Base-by-base conservation (phyloP, 2,329 filamentous ascomycete species). In the Neoscytalidium dimidiatum region DNA sequence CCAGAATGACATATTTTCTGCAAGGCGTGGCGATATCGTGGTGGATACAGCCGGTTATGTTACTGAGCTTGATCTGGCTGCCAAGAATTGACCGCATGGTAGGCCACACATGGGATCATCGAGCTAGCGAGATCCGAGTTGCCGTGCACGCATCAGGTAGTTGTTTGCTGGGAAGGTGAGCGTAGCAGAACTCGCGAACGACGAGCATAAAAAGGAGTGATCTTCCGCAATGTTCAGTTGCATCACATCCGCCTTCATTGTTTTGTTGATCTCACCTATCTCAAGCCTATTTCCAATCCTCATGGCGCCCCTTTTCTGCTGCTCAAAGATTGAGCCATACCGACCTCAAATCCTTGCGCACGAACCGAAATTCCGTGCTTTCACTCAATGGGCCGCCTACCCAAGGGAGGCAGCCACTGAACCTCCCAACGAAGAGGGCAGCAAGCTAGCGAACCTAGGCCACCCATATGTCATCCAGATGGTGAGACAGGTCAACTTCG, bases 401-500 rank as follows among this genome's bases (percentile, higher is more conserved):
- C 74, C 73, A 11, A 71, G 65, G 48, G 66, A 64, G 8, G 49
- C 67, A n/a, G 4, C 43, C 4, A 17, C 41, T 19, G 14, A 58
- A 26, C 31, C 46, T 57, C 11, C 19, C 28, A 31, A 38, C 41
- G 26, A 31, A 5, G n/a, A 62, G 23, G 23, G 52, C 13, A 7
- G 8, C 28, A 52, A 61, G 28, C 48, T 56, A 35, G 33, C 48
- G 28, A 46, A 21, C 11, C 38, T 49, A 23, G 46, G 58, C 21
- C 29, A 60, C 38, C 62, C 66, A 65, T 67, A 69, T 48, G 79
- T 70, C 17, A 68, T 83, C 2, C 80, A 83, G 69, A 68, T 83
- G 3, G 79, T 83, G 23, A 73, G 71, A 2, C 81, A 83, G 71
- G 72, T 81, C 67, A 83, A 83, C 68, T 82, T 73, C 65, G 81